Conservation (phyloP, 2,329 filamentous ascomycete species). For the Colletotrichum simmondsii region DNA sequence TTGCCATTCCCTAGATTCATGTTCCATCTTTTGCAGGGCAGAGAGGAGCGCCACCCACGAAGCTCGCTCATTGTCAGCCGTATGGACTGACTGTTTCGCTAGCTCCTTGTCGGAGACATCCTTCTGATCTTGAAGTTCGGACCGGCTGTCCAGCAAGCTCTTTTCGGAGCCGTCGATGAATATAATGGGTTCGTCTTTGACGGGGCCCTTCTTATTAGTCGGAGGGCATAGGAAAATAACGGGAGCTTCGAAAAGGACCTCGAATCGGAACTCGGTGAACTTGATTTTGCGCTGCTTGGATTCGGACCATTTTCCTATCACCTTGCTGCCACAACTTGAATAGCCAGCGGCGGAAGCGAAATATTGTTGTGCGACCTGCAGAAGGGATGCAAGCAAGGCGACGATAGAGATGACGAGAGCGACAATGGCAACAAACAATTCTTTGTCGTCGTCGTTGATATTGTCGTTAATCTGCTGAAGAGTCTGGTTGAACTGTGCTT, state of each 20-base stretch:
- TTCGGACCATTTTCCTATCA: constrained; percentile 58
- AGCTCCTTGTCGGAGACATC: constrained; percentile 36
- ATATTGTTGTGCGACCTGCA: constrained; percentile 63
- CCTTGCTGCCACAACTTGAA: constrained; percentile 57
- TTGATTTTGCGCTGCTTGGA: constrained; percentile 53
- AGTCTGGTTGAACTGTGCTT: constrained; percentile 11
- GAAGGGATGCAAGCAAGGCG: constrained; percentile 55
- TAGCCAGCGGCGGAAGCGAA: constrained; percentile 61
- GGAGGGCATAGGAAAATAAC: constrained; percentile 62
- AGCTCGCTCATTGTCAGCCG: constrained; percentile 66
- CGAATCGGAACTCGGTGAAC: constrained; percentile 58
- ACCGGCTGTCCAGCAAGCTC: constrained; percentile 49
- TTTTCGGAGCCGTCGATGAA: constrained; percentile 51
- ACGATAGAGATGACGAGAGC: constrained; percentile 60
- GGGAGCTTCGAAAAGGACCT: constrained; percentile 60
- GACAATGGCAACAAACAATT: constrained; percentile 53
- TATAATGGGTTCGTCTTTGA: constrained; percentile 42
- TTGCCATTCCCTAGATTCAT: constrained; percentile 59
- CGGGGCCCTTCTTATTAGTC: constrained; percentile 50
- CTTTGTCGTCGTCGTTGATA: constrained; percentile 38
- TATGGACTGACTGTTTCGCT: constrained; percentile 51
- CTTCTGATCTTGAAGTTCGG: constrained; percentile 35
- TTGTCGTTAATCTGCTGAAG: constrained; percentile 25
- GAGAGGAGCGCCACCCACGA: constrained; percentile 65
- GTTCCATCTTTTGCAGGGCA: constrained; percentile 61